Evolutionary conservation across 2,329 filamentous ascomycete species (phyloP), one percentile per base, ranked within the genome.

Genomic region (Gnomoniopsis sp.): DNA sequence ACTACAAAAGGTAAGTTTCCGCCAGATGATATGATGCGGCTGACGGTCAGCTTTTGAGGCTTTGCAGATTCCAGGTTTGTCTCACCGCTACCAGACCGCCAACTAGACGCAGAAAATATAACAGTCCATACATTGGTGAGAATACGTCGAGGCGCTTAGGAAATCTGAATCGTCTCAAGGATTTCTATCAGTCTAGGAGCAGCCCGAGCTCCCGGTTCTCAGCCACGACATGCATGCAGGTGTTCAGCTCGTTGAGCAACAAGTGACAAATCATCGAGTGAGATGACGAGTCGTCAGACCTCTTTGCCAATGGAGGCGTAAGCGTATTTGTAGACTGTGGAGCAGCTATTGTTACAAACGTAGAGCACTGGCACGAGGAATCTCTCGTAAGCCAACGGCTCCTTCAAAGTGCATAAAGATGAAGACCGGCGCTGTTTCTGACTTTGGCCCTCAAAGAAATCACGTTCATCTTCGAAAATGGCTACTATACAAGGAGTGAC

Each of bases 401-500:
- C 26, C 4, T 30, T 30, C 26, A 4, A 30, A 30, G 26, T 8
- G 4, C 36, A 14, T 11, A 41, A 15, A 41, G 12, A n/a, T n/a
- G 12, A 11, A 15, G 36, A 3, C 36, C 36, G 6, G 36, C 36
- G 7, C 36, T 41, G 36, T n/a, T 41, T 41, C 36, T 14, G 4
- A 41, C 26, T 8, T 30, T 14, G 12, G 7, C 36, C 12, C 7
- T 14, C 36, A 41, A 41, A 15, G 3, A 4, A 30, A 30, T 30
- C 26, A 30, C 17, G 3, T 41, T 30, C n/a, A 36, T 38, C n/a
- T 21, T 30, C n/a, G n/a, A 50, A 3, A 17, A 59, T 59, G 57
- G 57, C 57, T 12, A 56, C 57, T 4, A 59, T 59, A 17, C 33
- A 36, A 23, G 57, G 53, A 2, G 41, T 59, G 2, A 49, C 57